A percentile compares a stretch with the other conserved stretches of the same genome.
Conservation (phyloP, 805 yeast genomes). For the Cyberlindnera meyerae region DNA sequence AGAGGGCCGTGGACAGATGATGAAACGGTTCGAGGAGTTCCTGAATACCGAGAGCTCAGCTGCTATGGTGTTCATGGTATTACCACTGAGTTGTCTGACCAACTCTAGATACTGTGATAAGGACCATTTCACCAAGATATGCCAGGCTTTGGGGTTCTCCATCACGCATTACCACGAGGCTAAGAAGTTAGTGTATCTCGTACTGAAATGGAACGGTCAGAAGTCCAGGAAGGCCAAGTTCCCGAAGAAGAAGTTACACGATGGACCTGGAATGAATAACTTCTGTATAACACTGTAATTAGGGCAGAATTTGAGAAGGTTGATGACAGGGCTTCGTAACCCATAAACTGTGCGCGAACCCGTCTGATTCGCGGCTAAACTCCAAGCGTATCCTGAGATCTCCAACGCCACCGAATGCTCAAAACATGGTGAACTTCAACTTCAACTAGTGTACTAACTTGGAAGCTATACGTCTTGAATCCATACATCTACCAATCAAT, state of each 20-base stretch:
- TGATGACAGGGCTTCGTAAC: too few relatives aligned
- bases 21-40: conserved; percentile 52
- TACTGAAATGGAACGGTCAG: conserved; percentile 46
- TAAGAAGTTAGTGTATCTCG: conserved; percentile 68
- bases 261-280: conserved; percentile 63
- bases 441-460: too few relatives aligned
- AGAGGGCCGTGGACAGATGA: conserved; percentile 70
- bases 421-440: too few relatives aligned
- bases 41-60: conserved; percentile 30
- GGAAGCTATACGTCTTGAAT: too few relatives aligned
- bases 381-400: too few relatives aligned
- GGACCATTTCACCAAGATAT: conserved; percentile 37
- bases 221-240: not conserved
- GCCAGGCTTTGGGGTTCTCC: conserved; percentile 57
- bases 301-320: too few relatives aligned
- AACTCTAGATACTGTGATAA: conserved; percentile 77
- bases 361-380: too few relatives aligned
- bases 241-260: conserved; percentile 45
- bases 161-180: conserved; percentile 49
- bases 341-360: too few relatives aligned
- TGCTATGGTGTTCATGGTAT: conserved; percentile 61
- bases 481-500: too few relatives aligned
- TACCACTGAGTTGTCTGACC: conserved; percentile 81
- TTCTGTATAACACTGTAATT: conserved; percentile 47
- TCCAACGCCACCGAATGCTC: too few relatives aligned